Percentiles rank a stretch among this genome's conserved stretches.
These are phyloP conservation scores for Yamadazyma ubonensis DNA, from an alignment of 805 yeast genomes.

Conservation along the genomic window DNA sequence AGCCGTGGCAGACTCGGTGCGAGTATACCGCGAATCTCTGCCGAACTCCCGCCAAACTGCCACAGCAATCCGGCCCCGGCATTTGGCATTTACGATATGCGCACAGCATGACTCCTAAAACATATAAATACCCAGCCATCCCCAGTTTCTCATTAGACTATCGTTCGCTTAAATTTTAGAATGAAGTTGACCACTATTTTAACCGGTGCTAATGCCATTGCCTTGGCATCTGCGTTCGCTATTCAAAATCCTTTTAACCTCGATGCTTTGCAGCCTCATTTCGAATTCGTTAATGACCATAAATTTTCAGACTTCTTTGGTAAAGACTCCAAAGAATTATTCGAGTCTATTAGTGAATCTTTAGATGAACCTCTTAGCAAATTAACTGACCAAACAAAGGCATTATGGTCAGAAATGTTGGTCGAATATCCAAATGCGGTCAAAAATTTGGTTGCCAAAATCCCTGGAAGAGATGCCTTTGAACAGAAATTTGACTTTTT, in stretches of 20 bases:
- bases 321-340: conserved; percentile 24
- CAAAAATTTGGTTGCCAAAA: conserved; percentile 46
- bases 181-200: conserved; percentile 15
- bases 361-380: conserved; percentile 51
- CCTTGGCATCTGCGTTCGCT: conserved; percentile 20
- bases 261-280: conserved; percentile 11
- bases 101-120: too few species aligned
- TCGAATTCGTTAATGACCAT: conserved; percentile 10
- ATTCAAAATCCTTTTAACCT: conserved; percentile 18
- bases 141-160: background rate
- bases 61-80: too few species aligned
- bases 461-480: conserved; percentile 54
- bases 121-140: conserved; percentile 2
- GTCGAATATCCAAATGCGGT: conserved; percentile 57
- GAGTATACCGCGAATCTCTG: too few species aligned
- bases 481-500: conserved; percentile 32
- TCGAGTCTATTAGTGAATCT: conserved; percentile 50
- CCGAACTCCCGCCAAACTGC: too few species aligned
- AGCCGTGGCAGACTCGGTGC: too few species aligned
- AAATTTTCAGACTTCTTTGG: conserved; percentile 15
- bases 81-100: too few species aligned
- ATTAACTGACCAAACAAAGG: conserved; percentile 49
- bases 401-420: conserved; percentile 64
- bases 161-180: background rate
- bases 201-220: conserved; percentile 18